These are phyloP conservation scores for Hyaloscypha variabilis DNA, from an alignment of 495 filamentous ascomycete species.

Conservation along the genomic window DNA sequence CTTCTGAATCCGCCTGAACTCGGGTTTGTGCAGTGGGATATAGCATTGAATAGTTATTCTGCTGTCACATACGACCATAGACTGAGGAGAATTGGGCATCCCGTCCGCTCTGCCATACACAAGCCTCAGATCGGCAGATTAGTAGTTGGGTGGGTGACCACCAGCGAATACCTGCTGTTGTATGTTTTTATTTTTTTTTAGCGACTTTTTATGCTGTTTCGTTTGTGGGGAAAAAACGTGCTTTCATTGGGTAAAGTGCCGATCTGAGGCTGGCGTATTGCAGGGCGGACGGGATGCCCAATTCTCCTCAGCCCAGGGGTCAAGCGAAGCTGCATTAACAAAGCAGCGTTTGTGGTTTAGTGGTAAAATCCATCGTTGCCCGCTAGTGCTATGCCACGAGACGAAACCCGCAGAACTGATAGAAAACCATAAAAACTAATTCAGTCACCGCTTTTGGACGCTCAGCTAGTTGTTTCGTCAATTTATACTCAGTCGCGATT, in stretches of 20 bases:
- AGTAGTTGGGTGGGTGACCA: constrained; percentile 42
- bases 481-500: neutral
- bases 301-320: neutral
- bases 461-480: no score
- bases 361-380: no score
- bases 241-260: no score
- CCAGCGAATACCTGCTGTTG: constrained; percentile 41
- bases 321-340: neutral
- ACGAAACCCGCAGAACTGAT: no score
- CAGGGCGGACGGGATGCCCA: no score
- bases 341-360: no score
- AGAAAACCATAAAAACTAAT: no score
- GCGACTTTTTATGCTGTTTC: constrained; percentile 16
- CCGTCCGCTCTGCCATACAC: constrained; percentile 40
- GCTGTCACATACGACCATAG: constrained; percentile 32
- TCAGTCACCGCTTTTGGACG: no score
- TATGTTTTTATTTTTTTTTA: constrained; percentile 34
- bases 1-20: neutral
- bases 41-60: constrained; percentile 21
- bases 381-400: no score
- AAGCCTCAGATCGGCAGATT: constrained; percentile 38
- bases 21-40: neutral
- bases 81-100: constrained; percentile 32
- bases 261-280: no score
- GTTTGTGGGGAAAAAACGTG: no score